A percentile compares a stretch with the other conserved stretches of the same genome.
phyloP scores from a whole-genome alignment of 805 yeast species.

The Saccharomycopsis sp. region DNA sequence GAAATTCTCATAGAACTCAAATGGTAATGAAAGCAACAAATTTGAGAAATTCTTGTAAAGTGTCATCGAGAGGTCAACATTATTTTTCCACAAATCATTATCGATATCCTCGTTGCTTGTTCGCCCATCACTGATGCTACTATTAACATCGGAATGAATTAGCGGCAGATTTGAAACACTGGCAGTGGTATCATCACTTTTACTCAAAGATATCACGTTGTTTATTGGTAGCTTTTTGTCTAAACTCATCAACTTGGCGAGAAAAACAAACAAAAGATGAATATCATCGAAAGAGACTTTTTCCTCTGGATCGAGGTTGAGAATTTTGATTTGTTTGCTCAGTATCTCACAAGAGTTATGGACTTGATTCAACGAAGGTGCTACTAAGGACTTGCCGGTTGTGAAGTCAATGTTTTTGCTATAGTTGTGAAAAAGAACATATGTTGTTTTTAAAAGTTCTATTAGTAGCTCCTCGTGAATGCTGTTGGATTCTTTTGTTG shows the following conservation, averaged over 20 bases:
- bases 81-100: constrained; percentile 1
- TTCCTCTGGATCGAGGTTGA: neutral
- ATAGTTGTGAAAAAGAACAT: constrained; percentile 11
- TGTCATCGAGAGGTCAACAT: constrained; percentile 2
- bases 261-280: constrained; percentile 10
- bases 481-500: neutral
- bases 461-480: constrained; percentile 7
- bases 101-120: no score
- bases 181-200: no score
- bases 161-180: no score
- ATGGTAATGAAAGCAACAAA: constrained; percentile 6
- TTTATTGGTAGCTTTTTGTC: constrained; percentile 9
- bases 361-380: neutral
- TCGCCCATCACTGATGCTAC: no score
- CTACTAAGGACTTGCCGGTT: neutral
- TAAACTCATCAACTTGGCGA: constrained; percentile 13
- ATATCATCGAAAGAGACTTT: neutral
- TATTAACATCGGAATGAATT: no score
- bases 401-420: constrained; percentile 2
- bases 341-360: no score
- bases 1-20: constrained; percentile 6
- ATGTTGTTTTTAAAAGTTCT: constrained; percentile 7
- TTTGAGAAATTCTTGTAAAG: constrained; percentile 6
- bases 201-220: neutral
- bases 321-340: no score